Percentiles rank a stretch among this genome's conserved stretches.
These are phyloP conservation scores for Hypoxylon sp. DNA, from an alignment of 2,329 filamentous ascomycete species.

Conservation along the genomic window DNA sequence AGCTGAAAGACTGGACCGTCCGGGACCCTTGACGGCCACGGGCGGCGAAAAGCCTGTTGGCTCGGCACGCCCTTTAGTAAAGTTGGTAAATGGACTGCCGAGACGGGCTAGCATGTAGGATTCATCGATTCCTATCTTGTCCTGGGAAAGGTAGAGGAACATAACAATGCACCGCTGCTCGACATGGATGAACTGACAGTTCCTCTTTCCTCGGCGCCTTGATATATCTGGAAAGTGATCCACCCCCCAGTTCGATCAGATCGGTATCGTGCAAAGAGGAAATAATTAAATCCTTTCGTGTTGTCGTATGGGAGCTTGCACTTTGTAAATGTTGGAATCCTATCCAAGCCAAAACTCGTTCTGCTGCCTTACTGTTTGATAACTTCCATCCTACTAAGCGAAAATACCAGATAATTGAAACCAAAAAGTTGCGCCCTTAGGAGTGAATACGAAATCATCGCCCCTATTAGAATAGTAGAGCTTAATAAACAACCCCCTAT, in stretches of 20 bases:
- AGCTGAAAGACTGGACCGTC: slow-evolving; percentile 1
- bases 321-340: neutral
- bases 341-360: neutral
- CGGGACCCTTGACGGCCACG: neutral
- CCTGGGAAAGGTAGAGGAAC: neutral
- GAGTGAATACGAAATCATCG: too few relatives aligned
- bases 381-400: neutral
- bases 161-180: neutral
- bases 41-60: neutral
- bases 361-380: neutral
- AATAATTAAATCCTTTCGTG: neutral
- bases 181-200: neutral
- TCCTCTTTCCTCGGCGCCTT: neutral
- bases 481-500: neutral
- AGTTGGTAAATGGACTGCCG: neutral
- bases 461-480: neutral
- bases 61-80: neutral
- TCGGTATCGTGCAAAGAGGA: neutral
- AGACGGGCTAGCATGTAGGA: neutral
- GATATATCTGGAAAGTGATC: slow-evolving; percentile 1
- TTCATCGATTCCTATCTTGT: neutral
- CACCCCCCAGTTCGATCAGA: neutral
- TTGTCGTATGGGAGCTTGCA: too few relatives aligned
- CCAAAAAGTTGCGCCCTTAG: neutral
- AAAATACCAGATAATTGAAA: neutral